phyloP scores from a whole-genome alignment of 1,284 basidiomycete species.

The Fistulina hepatica region DNA sequence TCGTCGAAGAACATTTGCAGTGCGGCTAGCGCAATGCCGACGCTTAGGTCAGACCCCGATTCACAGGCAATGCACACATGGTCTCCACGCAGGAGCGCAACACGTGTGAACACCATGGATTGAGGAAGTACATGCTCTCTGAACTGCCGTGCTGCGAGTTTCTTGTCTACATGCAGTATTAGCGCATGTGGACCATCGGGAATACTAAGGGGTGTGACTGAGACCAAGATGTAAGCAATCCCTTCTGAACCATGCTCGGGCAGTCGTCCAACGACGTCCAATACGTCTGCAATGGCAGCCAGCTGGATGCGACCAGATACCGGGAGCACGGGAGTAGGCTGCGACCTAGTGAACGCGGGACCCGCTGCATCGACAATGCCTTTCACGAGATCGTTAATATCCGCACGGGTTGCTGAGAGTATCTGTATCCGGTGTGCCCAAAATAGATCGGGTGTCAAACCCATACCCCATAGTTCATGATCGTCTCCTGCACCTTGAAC shows the following conservation, averaged over 20 bases:
- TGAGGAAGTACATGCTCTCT: constrained; percentile 39
- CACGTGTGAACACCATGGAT: constrained; percentile 36
- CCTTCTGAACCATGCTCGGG: background rate
- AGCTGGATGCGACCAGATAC: constrained; percentile 31
- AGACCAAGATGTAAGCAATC: constrained; percentile 8
- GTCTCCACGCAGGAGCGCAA: constrained; percentile 27
- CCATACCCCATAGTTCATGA: constrained; percentile 71
- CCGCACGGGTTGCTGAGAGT: constrained; percentile 33
- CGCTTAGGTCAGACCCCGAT: constrained; percentile 46
- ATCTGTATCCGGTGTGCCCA: constrained; percentile 52
- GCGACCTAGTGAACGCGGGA: background rate
- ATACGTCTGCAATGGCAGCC: constrained; percentile 24
- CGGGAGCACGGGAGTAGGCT: constrained; percentile 24
- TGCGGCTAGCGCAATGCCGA: constrained; percentile 51
- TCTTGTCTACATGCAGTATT: constrained; percentile 29
- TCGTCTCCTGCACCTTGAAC: constrained; percentile 87
- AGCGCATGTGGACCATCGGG: background rate
- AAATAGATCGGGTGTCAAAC: constrained; percentile 45
- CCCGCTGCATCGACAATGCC: constrained; percentile 27
- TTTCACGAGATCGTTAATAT: constrained; percentile 38
- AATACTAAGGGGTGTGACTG: background rate
- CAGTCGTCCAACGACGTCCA: constrained; percentile 1
- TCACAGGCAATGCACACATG: constrained; percentile 44
- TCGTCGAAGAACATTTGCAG: constrained; percentile 51
- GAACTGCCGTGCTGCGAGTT: constrained; percentile 41